Base-by-base conservation (phyloP, 345 rosid genomes). In the Hypericum perforatum region DNA sequence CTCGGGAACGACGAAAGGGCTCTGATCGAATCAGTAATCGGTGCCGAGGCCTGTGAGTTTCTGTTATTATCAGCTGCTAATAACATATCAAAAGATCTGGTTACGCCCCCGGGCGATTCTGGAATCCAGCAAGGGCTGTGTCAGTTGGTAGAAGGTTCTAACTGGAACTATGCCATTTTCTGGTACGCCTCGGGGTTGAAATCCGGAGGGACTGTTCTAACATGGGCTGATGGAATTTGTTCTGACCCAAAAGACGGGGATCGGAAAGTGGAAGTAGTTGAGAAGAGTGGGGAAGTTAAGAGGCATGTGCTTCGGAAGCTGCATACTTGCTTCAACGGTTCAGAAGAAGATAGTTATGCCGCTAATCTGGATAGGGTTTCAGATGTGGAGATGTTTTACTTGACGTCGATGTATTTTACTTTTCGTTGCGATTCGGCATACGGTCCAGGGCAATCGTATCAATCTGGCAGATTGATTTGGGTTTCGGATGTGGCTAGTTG, bases 141-240 rank as follows among this genome's bases (percentile, higher is more conserved):
- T 53, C 82, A 82, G 67, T 51, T 88, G 16, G 74, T 80, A 9
- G 94, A 88, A 50, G 76, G 86, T 8, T 79, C 82, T 8, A 70
- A 74, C 63, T 88, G 96, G 98, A 87, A 77, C 53, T 84, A 92
- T 49, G 84, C 81, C 3, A 70, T 88, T 60, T 83, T 78, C 73
- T 92, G 96, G 95, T 58, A 67, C 10, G 81, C 71, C 2, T 74
- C 78, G 0, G 69, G 68, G 56, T 68, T 78, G 47, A 81, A 71
- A 70, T 77, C 94, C 4, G 89, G 85, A 11, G 96, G 82, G 36
- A 63, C 78, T 14, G 58, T 80, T 63, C 74, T 91, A 78, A 61
- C 70, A 32, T 91, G 95, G 95, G 95, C 95, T 16, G 96, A 87
- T 66, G 98, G 98, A 11, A 74, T 74, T 67, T 85, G 76, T 59